These are phyloP conservation scores for Physocladia obscura DNA, from an alignment of 192 early-diverging fungal genomes.

Conservation along the genomic window DNA sequence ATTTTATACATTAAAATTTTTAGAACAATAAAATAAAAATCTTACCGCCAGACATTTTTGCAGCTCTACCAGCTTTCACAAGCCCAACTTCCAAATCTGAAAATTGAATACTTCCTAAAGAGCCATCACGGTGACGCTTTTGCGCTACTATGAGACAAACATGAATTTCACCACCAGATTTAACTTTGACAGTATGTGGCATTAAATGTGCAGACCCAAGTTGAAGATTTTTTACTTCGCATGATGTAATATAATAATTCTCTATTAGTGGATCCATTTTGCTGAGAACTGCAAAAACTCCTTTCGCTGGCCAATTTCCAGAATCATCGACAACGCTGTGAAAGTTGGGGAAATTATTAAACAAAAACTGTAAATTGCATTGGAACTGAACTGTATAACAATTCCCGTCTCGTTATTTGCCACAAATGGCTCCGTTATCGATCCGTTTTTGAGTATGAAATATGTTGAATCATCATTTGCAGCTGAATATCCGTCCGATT, in stretches of 20 bases:
- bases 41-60: constrained; percentile 19
- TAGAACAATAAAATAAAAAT: not conserved
- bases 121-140: constrained; percentile 10
- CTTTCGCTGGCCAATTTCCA: constrained; percentile 23
- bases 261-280: constrained; percentile 9
- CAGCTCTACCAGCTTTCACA: constrained; percentile 8
- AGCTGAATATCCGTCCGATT: no score
- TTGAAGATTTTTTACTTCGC: not conserved
- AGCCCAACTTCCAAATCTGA: constrained; percentile 24
- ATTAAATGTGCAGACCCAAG: constrained; percentile 27
- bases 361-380: not conserved
- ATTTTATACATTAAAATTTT: not conserved
- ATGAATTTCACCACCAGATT: not conserved
- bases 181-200: not conserved
- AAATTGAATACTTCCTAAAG: constrained; percentile 11
- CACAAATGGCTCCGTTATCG: constrained; percentile 15
- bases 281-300: constrained; percentile 18
- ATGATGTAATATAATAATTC: constrained; percentile 12
- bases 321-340: constrained; percentile 27
- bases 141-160: constrained; percentile 25
- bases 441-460: constrained; percentile 15
- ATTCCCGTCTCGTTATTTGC: constrained; percentile 6
- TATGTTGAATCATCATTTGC: not conserved
- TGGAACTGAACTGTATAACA: constrained; percentile 20
- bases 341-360: not conserved